A percentile compares a stretch with the other conserved stretches of the same genome.
Conservation (phyloP, 352 stramenopile species). For the Phytophthora macrochlamydospora region DNA sequence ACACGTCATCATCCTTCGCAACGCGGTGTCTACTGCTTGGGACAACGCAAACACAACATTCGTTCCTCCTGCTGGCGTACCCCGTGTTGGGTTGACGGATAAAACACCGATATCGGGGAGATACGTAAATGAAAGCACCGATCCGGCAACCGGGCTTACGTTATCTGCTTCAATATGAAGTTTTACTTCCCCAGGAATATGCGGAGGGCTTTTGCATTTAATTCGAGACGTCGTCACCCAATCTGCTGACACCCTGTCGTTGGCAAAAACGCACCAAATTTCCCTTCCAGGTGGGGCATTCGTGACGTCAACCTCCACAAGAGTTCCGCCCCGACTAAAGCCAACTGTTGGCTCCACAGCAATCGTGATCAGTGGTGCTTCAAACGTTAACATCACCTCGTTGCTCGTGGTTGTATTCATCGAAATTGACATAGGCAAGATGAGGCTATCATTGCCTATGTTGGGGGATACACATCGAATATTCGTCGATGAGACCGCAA, state of each 20-base stretch:
- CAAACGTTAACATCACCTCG: constrained; percentile 39
- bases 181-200: constrained; percentile 16
- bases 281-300: constrained; percentile 3
- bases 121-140: constrained; percentile 33
- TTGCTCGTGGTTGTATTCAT: constrained; percentile 27
- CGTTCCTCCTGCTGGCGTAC: constrained; percentile 29
- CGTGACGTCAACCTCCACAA: constrained; percentile 24
- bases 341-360: constrained; percentile 28
- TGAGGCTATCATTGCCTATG: constrained; percentile 10
- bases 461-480: constrained; percentile 25
- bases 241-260: constrained; percentile 11
- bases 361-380: constrained; percentile 24
- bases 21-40: constrained; percentile 7
- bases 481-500: constrained; percentile 17
- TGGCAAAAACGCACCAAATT: constrained; percentile 40
- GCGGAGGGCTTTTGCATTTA: constrained; percentile 32
- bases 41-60: constrained; percentile 34
- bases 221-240: constrained; percentile 20
- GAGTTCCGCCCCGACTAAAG: constrained; percentile 35
- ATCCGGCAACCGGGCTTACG: constrained; percentile 7
- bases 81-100: constrained; percentile 21
- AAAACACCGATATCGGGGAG: constrained; percentile 36
- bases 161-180: constrained; percentile 23
- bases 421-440: constrained; percentile 29
- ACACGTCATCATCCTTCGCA: constrained; percentile 20